Evolutionary conservation across 2,329 filamentous ascomycete species (phyloP).

Genomic region (Fusarium brevicatenulatum): DNA sequence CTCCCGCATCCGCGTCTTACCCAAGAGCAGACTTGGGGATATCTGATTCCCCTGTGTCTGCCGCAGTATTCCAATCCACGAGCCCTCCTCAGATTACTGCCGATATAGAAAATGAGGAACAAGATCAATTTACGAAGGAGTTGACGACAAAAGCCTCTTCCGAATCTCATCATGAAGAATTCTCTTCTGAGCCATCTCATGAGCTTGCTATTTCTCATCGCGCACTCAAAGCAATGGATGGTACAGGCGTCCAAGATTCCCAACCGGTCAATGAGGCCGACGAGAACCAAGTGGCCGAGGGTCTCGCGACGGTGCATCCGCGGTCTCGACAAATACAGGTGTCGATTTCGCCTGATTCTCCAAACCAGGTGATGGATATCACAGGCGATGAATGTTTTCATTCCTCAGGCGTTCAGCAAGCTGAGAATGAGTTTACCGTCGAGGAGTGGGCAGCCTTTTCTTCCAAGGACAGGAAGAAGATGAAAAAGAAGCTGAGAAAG

Average conservation of each 20-base stretch:
- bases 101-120: neutral
- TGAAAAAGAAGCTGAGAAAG: conserved; percentile 38
- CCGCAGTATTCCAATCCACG: neutral
- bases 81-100: neutral
- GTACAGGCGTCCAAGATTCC: conserved; percentile 8
- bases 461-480: conserved; percentile 38
- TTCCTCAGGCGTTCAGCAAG: neutral
- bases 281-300: conserved; percentile 44
- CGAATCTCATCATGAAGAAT: neutral
- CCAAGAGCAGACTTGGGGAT: neutral
- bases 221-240: conserved; percentile 7
- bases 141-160: neutral
- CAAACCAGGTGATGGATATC: neutral
- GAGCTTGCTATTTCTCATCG: neutral
- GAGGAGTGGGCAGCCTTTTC: conserved; percentile 31
- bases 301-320: neutral
- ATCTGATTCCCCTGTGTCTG: neutral
- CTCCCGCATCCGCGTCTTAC: neutral
- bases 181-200: neutral
- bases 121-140: neutral
- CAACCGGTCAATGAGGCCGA: conserved; percentile 45
- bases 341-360: neutral
- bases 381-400: neutral
- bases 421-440: conserved; percentile 11
- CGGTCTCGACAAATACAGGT: conserved; percentile 14